Base-by-base conservation (phyloP, 2,329 filamentous ascomycete species). In the Exophiala viscosa region DNA sequence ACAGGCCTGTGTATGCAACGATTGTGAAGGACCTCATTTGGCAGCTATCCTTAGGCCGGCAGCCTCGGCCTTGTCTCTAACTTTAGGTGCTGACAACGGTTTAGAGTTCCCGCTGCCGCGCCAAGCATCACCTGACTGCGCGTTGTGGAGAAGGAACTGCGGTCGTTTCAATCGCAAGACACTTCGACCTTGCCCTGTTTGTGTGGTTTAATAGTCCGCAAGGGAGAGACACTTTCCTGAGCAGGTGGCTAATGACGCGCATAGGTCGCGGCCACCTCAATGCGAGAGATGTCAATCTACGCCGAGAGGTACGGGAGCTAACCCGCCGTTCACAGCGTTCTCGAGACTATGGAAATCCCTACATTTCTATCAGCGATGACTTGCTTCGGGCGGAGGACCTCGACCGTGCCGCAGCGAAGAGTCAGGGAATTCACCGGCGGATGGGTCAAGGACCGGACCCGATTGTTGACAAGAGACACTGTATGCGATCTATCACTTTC, bases 231-330 rank as follows among this genome's bases (percentile, higher is more conserved):
- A 7, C 23, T 28, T 28, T 28, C 23, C 23, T 28, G 23, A 28
- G 23, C 23, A 4, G 23, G 23, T 28, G 23, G 23, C 23, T 28
- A 28, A 28, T 28, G 48, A 52, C 47, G 50, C 50, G 50, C 23
- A 42, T 52, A 35, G 50, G 44, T 52, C 43, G 44, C 31, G 44
- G 50, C 32, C 50, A 52, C 41, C 50, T 43, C n/a, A 35, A 52
- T 34, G 46, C 20, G 32, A 46, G 50, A 38, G 50, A 52, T 36
- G 35, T 52, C 44, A 31, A 35, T 43, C 50, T 47, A 18, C 46
- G 42, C 20, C 31, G 14, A 6, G 17, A 47, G n/a, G 31, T 52
- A 14, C 35, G n/a, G 23, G 36, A 15, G 15, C 34, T 52, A 10
- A 31, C 47, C 20, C 36, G 36, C 13, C 52, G 47, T n/a, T 46